Base-by-base conservation (phyloP, 352 stramenopile genomes). In the Globisporangium abappressorium region DNA sequence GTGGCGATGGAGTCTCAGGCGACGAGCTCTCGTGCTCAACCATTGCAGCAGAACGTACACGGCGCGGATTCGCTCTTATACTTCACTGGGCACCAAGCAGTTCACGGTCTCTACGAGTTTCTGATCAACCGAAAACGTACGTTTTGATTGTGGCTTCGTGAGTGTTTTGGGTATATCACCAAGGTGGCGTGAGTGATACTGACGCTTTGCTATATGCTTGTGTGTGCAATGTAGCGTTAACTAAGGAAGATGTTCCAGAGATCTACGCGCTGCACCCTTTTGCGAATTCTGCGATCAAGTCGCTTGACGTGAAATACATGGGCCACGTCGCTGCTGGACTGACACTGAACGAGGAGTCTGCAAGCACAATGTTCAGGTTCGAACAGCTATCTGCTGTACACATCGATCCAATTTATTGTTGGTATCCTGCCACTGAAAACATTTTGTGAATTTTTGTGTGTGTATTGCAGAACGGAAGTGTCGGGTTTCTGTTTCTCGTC, bases 101-200 rank as follows among this genome's bases (percentile, higher is more conserved):
- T 91, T 3, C 85, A 93, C 22, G 83, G 83, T 15, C 72, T 93
- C 15, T 93, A 83, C 66, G 85, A 93, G 61, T 93, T 86, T 65
- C 76, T 93, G 2, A 76, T 93, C 68, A 93, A 93, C 65, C 79
- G 81, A 65, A 80, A 87, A 57, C 85, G 85, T 93, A 80, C 24
- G 85, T 78, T n/a, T 33, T 53, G 6, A 38, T 51, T n/a, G 24
- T 54, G 30, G 30, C 30, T 33, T 33, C 30, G 5, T 33, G 30
- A 33, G 30, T 51, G n/a, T 63, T 18, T 7, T 30, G 20, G 30
- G 30, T 5, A 33, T 33, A 33, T 33, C 30, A 5, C 1, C 30
- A 33, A 33, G 30, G 30, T 33, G 30, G 30, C 11, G 9, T 22
- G 7, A 20, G 18, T 1, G 43, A 12, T 18, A 49, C 7, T 47